Base-by-base conservation (phyloP, 176 grass and related monocot genomes). In the Cenchrus purpureus region DNA sequence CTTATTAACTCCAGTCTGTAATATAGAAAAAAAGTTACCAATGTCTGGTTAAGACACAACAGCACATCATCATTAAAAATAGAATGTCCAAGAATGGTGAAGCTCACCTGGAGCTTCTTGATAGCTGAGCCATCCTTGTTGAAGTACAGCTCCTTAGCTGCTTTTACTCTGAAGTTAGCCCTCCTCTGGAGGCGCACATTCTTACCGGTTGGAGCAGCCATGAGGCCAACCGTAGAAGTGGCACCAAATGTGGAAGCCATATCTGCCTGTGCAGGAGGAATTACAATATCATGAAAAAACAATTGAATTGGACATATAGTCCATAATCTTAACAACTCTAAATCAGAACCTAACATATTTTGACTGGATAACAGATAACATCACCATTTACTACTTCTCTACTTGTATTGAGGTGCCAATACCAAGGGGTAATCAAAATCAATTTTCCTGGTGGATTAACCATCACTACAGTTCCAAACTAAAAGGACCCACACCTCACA, bases 51-150 rank as follows among this genome's bases (percentile, higher is more conserved):
- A 84, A 48, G 7, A 0, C 45, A 19, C 53, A 62, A 31, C 8
- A 12, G 2, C 19, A 75, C 25, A 80, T 20, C 14, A 3, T 52
- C 42, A 58, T 0, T 40, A 49, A 17, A 46, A 43, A 28, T 15
- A 42, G 0, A 60, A 52, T 48, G 12, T 3, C 11, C 1, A 16
- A 16, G 10, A 81, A 42, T 6, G 52, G 43, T 16, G 55, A 69
- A 57, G 56, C 71, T 86, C 48, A 92, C 93, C 89, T 95, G 96
- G 42, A 98, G 91, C 77, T 94, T 98, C 85, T 94, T 98, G 87
- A 13, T 94, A 76, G 96, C 91, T n/a, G 92, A 97, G 7, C 92
- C 95, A 76, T 97, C 95, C 82, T 97, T 97, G 88, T 97, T 97
- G 82, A 98, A 98, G 83, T 98, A 95, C 8, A 98, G 77, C 64